phyloP scores from a whole-genome alignment of 2,329 filamentous ascomycete genomes.

The Apiospora malaysiana region DNA sequence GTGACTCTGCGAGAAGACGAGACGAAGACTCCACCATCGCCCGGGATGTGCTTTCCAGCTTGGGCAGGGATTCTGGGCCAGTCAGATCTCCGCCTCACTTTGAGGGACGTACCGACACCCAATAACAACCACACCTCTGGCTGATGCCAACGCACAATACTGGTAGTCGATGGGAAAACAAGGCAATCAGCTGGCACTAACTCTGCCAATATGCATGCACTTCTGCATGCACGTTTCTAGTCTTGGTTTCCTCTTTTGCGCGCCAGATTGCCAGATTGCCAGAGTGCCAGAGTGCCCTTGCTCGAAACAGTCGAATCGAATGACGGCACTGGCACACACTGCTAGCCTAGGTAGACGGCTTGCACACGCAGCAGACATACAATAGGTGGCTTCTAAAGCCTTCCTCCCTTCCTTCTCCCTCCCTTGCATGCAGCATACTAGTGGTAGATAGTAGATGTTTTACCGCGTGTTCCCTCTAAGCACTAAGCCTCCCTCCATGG shows the following conservation, averaged over 20 bases:
- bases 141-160: conserved; percentile 14
- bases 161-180: conserved; percentile 17
- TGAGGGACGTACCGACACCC: not conserved
- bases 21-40: conserved; percentile 4
- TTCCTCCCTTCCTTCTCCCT: conserved; percentile 9
- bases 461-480: conserved; percentile 15
- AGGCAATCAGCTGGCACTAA: conserved; percentile 23
- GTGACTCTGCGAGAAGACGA: not conserved
- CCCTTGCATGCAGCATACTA: not conserved
- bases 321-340: not conserved
- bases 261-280: no score
- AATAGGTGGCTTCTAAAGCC: not conserved
- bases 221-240: conserved; percentile 18
- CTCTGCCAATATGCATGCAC: conserved; percentile 18
- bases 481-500: conserved; percentile 1
- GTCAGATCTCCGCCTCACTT: conserved; percentile 22
- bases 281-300: no score
- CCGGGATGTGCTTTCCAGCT: not conserved
- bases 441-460: not conserved
- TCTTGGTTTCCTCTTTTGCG: not conserved
- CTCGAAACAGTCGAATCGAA: conserved; percentile 7
- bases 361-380: not conserved
- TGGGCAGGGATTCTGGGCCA: conserved; percentile 18
- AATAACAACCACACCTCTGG: conserved; percentile 17
- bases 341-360: no score